These are phyloP conservation scores for Sergeia podlipaevii DNA, from an alignment of 208 protist genomes.

Conservation along the genomic window DNA sequence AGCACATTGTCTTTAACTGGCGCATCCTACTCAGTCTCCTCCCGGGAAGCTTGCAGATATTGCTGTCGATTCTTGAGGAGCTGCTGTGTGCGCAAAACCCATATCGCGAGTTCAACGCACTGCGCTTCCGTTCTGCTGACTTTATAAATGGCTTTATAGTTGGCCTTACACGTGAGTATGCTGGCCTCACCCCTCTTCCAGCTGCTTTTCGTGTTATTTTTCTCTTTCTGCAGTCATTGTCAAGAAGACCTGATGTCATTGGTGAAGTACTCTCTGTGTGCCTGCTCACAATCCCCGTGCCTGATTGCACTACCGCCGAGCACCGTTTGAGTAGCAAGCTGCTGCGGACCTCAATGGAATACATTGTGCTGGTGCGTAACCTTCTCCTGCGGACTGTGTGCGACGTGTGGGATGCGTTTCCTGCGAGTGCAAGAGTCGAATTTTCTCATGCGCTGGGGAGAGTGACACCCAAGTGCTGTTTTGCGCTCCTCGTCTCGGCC, in stretches of 20 bases:
- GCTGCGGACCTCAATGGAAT: conserved; percentile 14
- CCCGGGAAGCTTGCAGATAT: conserved; percentile 7
- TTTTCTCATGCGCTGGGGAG: conserved; percentile 22
- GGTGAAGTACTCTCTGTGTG: conserved; percentile 33
- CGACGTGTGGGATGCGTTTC: conserved; percentile 24
- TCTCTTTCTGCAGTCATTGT: conserved; percentile 19
- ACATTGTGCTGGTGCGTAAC: conserved; percentile 51
- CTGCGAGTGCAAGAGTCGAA: conserved; percentile 6
- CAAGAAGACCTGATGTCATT: conserved; percentile 20
- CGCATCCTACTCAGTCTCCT: conserved; percentile 29
- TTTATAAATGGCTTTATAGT: conserved; percentile 67
- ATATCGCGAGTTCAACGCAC: conserved; percentile 36
- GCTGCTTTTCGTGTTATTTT: conserved; percentile 23
- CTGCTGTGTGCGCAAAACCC: conserved; percentile 32
- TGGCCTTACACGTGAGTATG: conserved; percentile 52
- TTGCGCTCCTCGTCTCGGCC: conserved; percentile 30
- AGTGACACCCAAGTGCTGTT: conserved; percentile 52
- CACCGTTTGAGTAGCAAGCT: conserved; percentile 43
- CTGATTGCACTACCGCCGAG: conserved; percentile 4
- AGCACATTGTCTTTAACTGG: conserved; percentile 69
- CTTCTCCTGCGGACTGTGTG: conserved; percentile 41
- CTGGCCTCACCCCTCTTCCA: conserved; percentile 23
- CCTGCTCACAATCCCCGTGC: conserved; percentile 38
- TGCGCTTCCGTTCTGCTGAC: conserved; percentile 36
- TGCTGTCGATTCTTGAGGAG: conserved; percentile 24